phyloP scores from a whole-genome alignment of 2,329 filamentous ascomycete species.

The Colletotrichum costaricense region DNA sequence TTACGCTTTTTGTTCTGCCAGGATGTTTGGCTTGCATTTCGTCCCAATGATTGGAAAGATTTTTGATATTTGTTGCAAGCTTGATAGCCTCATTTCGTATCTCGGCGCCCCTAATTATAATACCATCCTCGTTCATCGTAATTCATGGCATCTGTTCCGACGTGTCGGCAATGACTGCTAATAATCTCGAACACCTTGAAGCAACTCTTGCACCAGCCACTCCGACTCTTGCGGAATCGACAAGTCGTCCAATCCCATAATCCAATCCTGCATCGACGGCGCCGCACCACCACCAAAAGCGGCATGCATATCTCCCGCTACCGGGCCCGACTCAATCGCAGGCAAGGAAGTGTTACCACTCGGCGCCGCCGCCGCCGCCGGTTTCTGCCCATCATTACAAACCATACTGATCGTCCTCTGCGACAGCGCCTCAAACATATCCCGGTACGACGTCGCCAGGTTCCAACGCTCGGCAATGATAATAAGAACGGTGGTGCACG shows the following conservation, averaged over 20 bases:
- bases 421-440: constrained; percentile 46
- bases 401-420: constrained; percentile 43
- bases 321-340: neutral
- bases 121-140: neutral
- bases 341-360: neutral
- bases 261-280: constrained; percentile 38
- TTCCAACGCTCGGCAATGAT: constrained; percentile 50
- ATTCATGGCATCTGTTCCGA: neutral
- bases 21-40: no score
- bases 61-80: neutral
- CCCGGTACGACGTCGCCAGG: constrained; percentile 45
- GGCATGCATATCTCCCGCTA: neutral
- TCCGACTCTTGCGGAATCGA: constrained; percentile 35
- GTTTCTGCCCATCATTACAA: constrained; percentile 29
- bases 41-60: no score
- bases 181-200: constrained; percentile 33
- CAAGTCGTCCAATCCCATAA: constrained; percentile 36
- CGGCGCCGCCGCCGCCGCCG: neutral
- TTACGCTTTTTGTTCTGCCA: neutral
- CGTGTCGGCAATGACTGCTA: neutral
- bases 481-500: constrained; percentile 47
- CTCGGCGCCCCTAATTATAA: no score
- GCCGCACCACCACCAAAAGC: neutral
- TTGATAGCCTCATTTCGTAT: neutral
- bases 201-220: constrained; percentile 39